phyloP scores from a whole-genome alignment of 2,329 filamentous ascomycete genomes.

The Xylaria sp. region DNA sequence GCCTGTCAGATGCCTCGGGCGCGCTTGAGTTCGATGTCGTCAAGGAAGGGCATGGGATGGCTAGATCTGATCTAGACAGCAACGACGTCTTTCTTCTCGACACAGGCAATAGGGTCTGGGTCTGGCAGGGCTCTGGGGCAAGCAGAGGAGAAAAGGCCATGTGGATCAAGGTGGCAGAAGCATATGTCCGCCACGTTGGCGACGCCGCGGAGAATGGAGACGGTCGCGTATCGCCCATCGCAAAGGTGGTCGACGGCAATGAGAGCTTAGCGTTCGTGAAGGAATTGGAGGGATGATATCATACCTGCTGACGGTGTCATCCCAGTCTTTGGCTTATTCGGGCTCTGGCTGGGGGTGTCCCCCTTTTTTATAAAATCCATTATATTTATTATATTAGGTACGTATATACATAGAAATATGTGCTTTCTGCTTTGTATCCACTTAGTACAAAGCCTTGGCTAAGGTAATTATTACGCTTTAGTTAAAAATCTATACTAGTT shows the following conservation, averaged over 20 bases:
- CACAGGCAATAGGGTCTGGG: constrained; percentile 68
- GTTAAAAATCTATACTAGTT: too few species aligned
- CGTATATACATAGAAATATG: neutral
- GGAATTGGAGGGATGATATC: constrained; percentile 53
- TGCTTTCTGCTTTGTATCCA: too few species aligned
- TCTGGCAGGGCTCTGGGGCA: constrained; percentile 72
- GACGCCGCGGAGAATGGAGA: constrained; percentile 48
- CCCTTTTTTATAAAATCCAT: neutral
- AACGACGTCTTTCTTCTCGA: constrained; percentile 73
- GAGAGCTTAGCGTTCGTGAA: constrained; percentile 65
- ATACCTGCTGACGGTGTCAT: neutral
- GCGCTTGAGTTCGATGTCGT: constrained; percentile 67
- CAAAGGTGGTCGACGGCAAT: constrained; percentile 67
- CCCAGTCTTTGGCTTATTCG: neutral
- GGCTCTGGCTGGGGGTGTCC: neutral
- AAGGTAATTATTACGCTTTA: too few species aligned
- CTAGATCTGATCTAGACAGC: constrained; percentile 63
- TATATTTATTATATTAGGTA: neutral
- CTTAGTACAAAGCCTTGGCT: too few species aligned
- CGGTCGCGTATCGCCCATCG: constrained; percentile 62
- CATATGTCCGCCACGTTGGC: constrained; percentile 61
- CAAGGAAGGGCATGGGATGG: constrained; percentile 63
- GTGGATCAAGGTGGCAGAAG: constrained; percentile 71
- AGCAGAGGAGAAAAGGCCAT: constrained; percentile 68
- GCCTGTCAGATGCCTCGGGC: constrained; percentile 71